phyloP scores from a whole-genome alignment of 805 yeast species.

The Maudiozyma pseudohumilis region DNA sequence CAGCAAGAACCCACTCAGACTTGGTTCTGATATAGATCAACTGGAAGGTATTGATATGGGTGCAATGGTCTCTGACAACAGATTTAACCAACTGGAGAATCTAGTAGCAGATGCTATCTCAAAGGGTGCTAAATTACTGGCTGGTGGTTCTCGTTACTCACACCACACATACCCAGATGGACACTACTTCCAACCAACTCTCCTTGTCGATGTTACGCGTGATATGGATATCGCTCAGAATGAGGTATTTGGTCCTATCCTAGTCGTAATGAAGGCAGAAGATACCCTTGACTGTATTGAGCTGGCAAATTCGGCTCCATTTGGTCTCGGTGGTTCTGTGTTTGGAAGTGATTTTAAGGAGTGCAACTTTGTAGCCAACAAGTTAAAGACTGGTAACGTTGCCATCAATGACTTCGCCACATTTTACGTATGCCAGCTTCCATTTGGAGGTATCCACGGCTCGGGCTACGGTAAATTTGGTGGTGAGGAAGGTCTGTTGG shows the following conservation, averaged over 20 bases:
- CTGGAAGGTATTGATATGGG: constrained; percentile 91
- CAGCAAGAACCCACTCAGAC: constrained; percentile 39
- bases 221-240: constrained; percentile 72
- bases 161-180: constrained; percentile 97
- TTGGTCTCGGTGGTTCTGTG: constrained; percentile 87
- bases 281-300: constrained; percentile 57
- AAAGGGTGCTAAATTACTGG: constrained; percentile 69
- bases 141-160: constrained; percentile 70
- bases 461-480: constrained; percentile 97
- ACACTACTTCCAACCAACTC: constrained; percentile 84
- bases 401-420: constrained; percentile 98
- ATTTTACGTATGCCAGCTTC: constrained; percentile 87
- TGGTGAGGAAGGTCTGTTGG: constrained; percentile 93
- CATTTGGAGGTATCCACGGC: constrained; percentile 90
- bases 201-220: constrained; percentile 70
- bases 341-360: constrained; percentile 57
- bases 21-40: constrained; percentile 91
- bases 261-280: constrained; percentile 67
- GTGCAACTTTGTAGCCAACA: constrained; percentile 53
- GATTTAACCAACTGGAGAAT: constrained; percentile 58
- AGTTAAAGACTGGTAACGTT: constrained; percentile 75
- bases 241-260: constrained; percentile 92
- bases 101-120: constrained; percentile 64
- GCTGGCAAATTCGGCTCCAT: constrained; percentile 75
- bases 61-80: constrained; percentile 75